phyloP scores from a whole-genome alignment of 1,139 yeast species.

The Zhuliangozyma blackwelliae region DNA sequence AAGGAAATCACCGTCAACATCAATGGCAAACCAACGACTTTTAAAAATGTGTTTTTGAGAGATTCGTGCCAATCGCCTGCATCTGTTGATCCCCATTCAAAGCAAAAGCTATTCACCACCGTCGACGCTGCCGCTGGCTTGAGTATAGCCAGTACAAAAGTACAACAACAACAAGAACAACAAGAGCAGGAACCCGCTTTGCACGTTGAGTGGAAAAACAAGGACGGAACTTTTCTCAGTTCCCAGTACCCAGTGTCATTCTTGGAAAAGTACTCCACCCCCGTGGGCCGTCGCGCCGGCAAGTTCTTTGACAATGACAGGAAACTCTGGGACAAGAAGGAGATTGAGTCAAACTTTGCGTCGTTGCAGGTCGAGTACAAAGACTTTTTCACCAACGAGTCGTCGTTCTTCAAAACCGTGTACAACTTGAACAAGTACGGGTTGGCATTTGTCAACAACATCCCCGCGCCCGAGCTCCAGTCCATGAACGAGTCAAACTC shows the following conservation, averaged over 20 bases:
- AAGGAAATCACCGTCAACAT: conserved; percentile 9
- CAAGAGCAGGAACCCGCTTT: no score
- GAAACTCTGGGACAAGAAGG: conserved; percentile 36
- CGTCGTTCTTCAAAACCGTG: conserved; percentile 35
- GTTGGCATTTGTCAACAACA: conserved; percentile 48
- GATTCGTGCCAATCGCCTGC: conserved; percentile 53
- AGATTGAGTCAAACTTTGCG: conserved; percentile 14
- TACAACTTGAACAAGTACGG: conserved; percentile 56
- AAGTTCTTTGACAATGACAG: conserved; percentile 33
- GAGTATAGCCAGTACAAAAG: no score
- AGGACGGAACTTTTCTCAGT: no score
- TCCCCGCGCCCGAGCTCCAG: conserved; percentile 36
- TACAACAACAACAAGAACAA: no score
- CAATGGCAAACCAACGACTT: conserved; percentile 29
- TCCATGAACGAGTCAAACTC: conserved; percentile 27
- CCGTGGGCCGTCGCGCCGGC: conserved; percentile 25
- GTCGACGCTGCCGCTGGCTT: conserved; percentile 32
- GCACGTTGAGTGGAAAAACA: no score
- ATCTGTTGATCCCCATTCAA: conserved; percentile 54
- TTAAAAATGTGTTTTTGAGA: conserved; percentile 55
- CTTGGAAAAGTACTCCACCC: conserved; percentile 40
- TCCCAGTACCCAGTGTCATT: conserved; percentile 41
- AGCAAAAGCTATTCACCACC: conserved; percentile 67
- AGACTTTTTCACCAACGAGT: conserved; percentile 39
- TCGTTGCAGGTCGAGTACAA: conserved; percentile 30